Percentiles rank a stretch among this genome's conserved stretches.
Conservation (phyloP, 2,329 filamentous ascomycete species). For the Trichophyton rubrum region DNA sequence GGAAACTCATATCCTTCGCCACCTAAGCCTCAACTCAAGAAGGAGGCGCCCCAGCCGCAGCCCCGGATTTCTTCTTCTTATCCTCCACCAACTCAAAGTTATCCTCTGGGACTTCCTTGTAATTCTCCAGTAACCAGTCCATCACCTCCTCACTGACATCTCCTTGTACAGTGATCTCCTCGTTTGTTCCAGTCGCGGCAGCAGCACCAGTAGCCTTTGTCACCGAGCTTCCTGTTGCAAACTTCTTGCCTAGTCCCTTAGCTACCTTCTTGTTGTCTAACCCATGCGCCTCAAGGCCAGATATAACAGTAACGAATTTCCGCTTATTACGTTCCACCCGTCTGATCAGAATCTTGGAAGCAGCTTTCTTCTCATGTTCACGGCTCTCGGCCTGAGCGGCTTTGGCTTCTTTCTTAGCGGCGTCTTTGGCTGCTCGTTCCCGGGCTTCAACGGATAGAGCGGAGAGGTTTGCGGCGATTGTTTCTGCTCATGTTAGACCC, state of each 20-base stretch:
- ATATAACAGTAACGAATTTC: conserved; percentile 90
- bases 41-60: neutral
- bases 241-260: conserved; percentile 97
- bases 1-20: neutral
- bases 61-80: conserved; percentile 71
- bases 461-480: conserved; percentile 69
- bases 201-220: conserved; percentile 76
- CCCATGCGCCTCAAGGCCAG: conserved; percentile 78
- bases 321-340: conserved; percentile 96
- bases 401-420: conserved; percentile 91
- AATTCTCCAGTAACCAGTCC: conserved; percentile 80
- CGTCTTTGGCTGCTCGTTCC: conserved; percentile 90
- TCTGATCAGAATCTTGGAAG: conserved; percentile 79
- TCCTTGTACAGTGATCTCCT: conserved; percentile 96
- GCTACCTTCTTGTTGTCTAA: conserved; percentile 89
- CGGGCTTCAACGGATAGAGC: conserved; percentile 81
- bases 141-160: conserved; percentile 91
- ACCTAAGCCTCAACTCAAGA: neutral
- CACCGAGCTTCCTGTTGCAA: conserved; percentile 84
- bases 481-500: conserved; percentile 41
- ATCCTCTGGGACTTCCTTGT: conserved; percentile 81
- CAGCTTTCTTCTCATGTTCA: conserved; percentile 68
- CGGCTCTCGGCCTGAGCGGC: conserved; percentile 77
- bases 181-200: conserved; percentile 25
- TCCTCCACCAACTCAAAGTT: conserved; percentile 93